Percentiles rank a stretch among this genome's conserved stretches.
phyloP scores from a whole-genome alignment of 441 rosid genomes.

The Hura crepitans region DNA sequence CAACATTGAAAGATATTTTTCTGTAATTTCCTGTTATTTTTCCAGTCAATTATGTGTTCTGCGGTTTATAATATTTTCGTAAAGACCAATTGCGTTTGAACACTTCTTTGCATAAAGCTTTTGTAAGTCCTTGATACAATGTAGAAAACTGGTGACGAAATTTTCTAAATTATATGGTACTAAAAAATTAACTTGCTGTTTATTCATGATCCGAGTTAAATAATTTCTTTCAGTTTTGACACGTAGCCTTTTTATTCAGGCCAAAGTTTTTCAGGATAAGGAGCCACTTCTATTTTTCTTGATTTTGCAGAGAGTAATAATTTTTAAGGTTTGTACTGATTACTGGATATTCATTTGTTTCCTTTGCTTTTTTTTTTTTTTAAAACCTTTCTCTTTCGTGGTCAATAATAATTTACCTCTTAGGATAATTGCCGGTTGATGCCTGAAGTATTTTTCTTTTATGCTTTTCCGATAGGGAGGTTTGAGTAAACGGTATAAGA shows the following conservation, averaged over 20 bases:
- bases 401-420: not conserved
- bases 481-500: constrained; percentile 52
- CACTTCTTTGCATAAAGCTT: no score
- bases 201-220: no score
- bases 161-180: no score
- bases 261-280: constrained; percentile 59
- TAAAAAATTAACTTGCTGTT: no score
- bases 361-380: not conserved
- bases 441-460: not conserved
- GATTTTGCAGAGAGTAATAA: constrained; percentile 58
- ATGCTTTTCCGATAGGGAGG: constrained; percentile 58
- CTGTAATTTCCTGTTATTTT: not conserved
- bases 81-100: no score
- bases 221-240: no score
- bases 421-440: not conserved
- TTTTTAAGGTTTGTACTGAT: constrained; percentile 57
- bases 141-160: no score
- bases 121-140: no score
- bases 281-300: constrained; percentile 72
- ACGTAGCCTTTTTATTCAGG: constrained; percentile 54
- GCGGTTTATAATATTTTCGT: no score
- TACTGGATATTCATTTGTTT: constrained; percentile 1
- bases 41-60: no score
- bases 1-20: not conserved
- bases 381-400: not conserved